Base-by-base conservation (phyloP, 2,329 filamentous ascomycete species). In the Claviceps arundinis region DNA sequence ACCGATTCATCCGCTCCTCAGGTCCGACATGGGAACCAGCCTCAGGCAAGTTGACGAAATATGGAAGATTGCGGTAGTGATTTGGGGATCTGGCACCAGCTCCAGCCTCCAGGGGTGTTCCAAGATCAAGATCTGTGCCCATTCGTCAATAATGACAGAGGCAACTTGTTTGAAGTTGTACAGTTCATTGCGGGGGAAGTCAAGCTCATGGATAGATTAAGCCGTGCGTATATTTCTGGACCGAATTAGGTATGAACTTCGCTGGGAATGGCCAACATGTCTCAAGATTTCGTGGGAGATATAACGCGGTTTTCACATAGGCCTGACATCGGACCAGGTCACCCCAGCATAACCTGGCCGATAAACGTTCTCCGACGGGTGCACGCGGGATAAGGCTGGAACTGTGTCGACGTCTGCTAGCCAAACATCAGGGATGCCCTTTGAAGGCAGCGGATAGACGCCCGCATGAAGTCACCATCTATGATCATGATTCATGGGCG, bases 101-200 rank as follows among this genome's bases (percentile, higher is more conserved):
- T 4, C 22, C 22, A 22, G 22, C 22, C 22, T 4, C 22, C 30
- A 34, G 30, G 30, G 3, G 4, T 34, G 30, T 4, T 34, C 30
- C 11, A 11, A 34, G 30, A 34, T 34, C 8, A 34, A 34, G 30
- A 34, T 34, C 30, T 34, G 30, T 11, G 30, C 9, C 9, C 30
- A 11, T 34, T 0, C 1, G 4, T 34, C 9, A 34, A 30, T 30
- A 30, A 34, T 34, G 30, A 34, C 30, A 24, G 26, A 5, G 51
- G 55, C 5, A 50, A 59, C 11, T 37, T 60, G 37, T 59, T n/a
- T n/a, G n/a, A n/a, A n/a, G n/a, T n/a, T n/a, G n/a, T n/a, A 55
- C 53, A 56, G 56, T 60, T 40, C 58, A 61, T 49, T 55, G 54
- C 47, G 44, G 47, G n/a, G 43, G n/a, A 51, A 7, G 42, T 24